Conservation (phyloP, 305 asterid genomes). For the Fraxinus floribunda region DNA sequence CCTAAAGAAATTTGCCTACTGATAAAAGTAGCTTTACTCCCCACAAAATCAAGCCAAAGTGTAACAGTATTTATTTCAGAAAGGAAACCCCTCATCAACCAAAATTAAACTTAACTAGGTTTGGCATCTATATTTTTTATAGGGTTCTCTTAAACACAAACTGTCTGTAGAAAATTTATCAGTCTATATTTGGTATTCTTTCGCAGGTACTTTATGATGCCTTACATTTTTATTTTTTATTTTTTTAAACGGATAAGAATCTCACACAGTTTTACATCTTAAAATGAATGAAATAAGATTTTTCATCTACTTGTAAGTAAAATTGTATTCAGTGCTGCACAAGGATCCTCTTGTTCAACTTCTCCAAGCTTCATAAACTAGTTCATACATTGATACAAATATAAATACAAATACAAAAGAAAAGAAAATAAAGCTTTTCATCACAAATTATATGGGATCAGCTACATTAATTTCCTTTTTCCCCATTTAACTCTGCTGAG, state of each 20-base stretch:
- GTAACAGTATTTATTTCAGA: not conserved
- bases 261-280: not conserved
- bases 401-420: not conserved
- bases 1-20: not conserved
- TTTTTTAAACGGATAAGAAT: not conserved
- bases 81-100: not conserved
- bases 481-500: not conserved
- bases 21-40: not conserved
- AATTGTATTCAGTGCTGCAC: not conserved
- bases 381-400: not conserved
- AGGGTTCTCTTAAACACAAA: not conserved
- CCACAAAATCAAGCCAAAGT: not conserved
- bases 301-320: not conserved
- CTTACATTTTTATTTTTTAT: not conserved
- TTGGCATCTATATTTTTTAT: not conserved
- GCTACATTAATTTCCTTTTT: not conserved
- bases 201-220: not conserved
- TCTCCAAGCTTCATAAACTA: not conserved
- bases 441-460: not conserved
- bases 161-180: not conserved
- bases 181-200: not conserved
- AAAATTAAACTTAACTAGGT: not conserved
- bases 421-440: not conserved
- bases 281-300: not conserved
- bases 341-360: not conserved